These are phyloP conservation scores for Xylaria grammica DNA, from an alignment of 495 filamentous ascomycete species.

Conservation along the genomic window DNA sequence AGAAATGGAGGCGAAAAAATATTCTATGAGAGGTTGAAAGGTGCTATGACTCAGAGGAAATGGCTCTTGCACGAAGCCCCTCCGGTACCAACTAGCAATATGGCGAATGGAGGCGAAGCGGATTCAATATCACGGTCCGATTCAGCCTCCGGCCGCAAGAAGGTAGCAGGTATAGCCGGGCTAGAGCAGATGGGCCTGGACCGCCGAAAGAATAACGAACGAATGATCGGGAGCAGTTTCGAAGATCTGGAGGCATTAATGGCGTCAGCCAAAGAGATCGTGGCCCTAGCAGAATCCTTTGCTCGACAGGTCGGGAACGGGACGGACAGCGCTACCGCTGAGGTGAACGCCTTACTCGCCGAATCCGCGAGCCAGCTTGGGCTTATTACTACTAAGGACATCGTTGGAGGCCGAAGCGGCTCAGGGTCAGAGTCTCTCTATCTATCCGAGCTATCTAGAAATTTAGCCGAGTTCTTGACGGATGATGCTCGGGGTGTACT, in stretches of 20 bases:
- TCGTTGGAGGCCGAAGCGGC: slow-evolving; percentile 54
- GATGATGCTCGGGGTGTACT: slow-evolving; percentile 86
- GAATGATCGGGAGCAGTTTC: slow-evolving; percentile 92
- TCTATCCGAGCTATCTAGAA: slow-evolving; percentile 81
- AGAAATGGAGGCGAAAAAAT: slow-evolving; percentile 85
- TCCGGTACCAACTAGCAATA: slow-evolving; percentile 75
- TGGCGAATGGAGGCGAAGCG: slow-evolving; percentile 47
- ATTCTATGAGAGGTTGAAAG: slow-evolving; percentile 87
- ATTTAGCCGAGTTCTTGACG: slow-evolving; percentile 90
- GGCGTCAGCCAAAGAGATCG: slow-evolving; percentile 94
- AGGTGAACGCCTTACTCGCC: slow-evolving; percentile 75
- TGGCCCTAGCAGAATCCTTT: slow-evolving; percentile 90
- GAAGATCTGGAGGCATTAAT: slow-evolving; percentile 96
- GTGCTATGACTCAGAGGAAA: slow-evolving; percentile 87
- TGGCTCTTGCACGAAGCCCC: slow-evolving; percentile 94
- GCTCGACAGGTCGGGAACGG: slow-evolving; percentile 66
- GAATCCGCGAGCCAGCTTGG: slow-evolving; percentile 86
- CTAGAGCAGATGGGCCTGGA: slow-evolving; percentile 84
- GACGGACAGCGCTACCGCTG: slow-evolving; percentile 59
- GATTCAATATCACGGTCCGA: slow-evolving; percentile 54
- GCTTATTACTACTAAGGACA: slow-evolving; percentile 92
- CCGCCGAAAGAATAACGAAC: slow-evolving; percentile 85
- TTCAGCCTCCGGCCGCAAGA: slow-evolving; percentile 47
- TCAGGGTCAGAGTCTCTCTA: slow-evolving; percentile 60
- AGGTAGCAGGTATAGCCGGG: slow-evolving; percentile 87